phyloP scores from a whole-genome alignment of 306 rosid species.

The Castanea mollissima region DNA sequence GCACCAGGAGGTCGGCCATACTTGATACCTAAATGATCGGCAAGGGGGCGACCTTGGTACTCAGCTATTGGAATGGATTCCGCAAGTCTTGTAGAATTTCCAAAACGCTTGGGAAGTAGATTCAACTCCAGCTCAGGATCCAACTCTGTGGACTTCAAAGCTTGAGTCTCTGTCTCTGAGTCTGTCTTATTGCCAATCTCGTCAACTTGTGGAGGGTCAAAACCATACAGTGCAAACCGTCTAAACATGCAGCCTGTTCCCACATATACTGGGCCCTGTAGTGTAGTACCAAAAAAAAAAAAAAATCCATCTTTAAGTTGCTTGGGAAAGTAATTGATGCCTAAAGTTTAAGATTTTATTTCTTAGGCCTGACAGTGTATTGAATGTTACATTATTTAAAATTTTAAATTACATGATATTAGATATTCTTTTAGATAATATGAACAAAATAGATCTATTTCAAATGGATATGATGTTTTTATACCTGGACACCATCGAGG shows the following conservation, averaged over 20 bases:
- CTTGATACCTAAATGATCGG: conserved; percentile 65
- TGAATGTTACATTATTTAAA: too few species aligned
- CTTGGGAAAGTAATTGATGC: too few species aligned
- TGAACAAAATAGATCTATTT: too few species aligned
- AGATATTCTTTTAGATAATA: too few species aligned
- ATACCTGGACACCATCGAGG: conserved; percentile 45
- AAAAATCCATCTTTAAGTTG: background rate
- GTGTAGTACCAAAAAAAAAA: background rate
- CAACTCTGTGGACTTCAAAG: conserved; percentile 42
- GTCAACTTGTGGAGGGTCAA: conserved; percentile 63
- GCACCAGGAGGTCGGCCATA: conserved; percentile 71
- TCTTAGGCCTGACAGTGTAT: too few species aligned
- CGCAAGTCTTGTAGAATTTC: conserved; percentile 65
- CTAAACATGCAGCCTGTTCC: conserved; percentile 95
- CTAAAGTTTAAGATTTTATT: too few species aligned
- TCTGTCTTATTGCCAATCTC: background rate
- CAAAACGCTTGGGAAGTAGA: conserved; percentile 74
- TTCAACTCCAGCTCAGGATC: conserved; percentile 62
- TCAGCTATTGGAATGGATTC: conserved; percentile 64
- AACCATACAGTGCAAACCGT: conserved; percentile 80
- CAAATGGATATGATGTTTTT: too few species aligned
- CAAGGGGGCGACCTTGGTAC: conserved; percentile 80
- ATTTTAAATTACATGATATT: too few species aligned
- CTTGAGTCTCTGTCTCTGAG: conserved; percentile 40
- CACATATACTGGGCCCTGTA: conserved; percentile 77